Percentiles rank a stretch among this genome's conserved stretches.
These are phyloP conservation scores for Wickerhamiella shivajii DNA, from an alignment of 805 yeast species.

Conservation along the genomic window DNA sequence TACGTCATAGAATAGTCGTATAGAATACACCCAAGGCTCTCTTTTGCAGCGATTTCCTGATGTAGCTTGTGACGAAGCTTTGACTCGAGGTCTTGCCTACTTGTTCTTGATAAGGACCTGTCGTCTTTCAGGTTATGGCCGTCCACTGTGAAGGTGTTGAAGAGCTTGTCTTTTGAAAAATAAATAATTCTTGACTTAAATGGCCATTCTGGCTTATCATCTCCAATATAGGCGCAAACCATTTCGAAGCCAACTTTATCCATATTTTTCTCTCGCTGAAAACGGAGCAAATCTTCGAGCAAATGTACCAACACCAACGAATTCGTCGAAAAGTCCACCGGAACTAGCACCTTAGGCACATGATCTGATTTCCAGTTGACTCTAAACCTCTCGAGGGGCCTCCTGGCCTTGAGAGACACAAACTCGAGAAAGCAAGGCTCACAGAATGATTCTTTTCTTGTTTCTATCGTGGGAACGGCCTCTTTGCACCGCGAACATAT, in stretches of 20 bases:
- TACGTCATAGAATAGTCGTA: conserved; percentile 73
- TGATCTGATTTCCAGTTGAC: conserved; percentile 39
- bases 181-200: conserved; percentile 15
- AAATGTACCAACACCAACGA: conserved; percentile 60
- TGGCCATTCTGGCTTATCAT: conserved; percentile 15
- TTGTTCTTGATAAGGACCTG: conserved; percentile 33
- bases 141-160: conserved; percentile 10
- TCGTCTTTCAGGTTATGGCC: conserved; percentile 21
- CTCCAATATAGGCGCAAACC: conserved; percentile 35
- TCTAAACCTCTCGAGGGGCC: conserved; percentile 65
- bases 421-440: conserved; percentile 52
- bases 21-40: conserved; percentile 40
- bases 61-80: conserved; percentile 36
- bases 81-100: conserved; percentile 46
- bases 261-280: conserved; percentile 45
- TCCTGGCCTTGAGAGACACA: conserved; percentile 65
- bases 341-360: conserved; percentile 37
- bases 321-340: conserved; percentile 52
- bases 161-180: conserved; percentile 21
- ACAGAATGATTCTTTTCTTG: conserved; percentile 57
- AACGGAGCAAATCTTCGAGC: conserved; percentile 41
- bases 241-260: conserved; percentile 58
- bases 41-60: conserved; percentile 31
- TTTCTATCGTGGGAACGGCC: conserved; percentile 25
- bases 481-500: conserved; percentile 9